Base-by-base conservation (phyloP, 1,284 basidiomycete genomes). In the Crepidotus sp. region DNA sequence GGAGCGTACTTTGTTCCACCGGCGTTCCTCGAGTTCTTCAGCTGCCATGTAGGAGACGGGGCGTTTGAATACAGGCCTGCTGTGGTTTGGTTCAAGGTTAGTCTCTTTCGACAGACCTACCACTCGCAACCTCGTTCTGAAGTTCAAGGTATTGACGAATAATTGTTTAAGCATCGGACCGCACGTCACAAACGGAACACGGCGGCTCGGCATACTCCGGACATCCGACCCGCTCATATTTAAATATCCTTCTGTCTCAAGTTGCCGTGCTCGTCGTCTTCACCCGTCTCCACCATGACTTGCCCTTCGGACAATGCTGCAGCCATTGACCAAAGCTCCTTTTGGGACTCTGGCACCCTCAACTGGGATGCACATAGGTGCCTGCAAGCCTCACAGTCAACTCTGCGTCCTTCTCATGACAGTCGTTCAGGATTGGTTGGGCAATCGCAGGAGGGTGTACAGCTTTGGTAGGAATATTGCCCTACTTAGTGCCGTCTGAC, bases 331-430 rank as follows among this genome's bases (percentile, higher is more conserved):
- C 79, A 85, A 54, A 66, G 66, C 32, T 62, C 59, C 2, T 85
- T 85, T 59, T 85, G 80, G 82, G 59, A 60, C 48, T 52, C 62
- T 0, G 63, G 66, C 27, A 66, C 68, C 6, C 27, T 71, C n/a
- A 59, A 78, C 51, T 82, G 77, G 79, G 74, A 78, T 50, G 57
- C 65, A 6, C 83, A 85, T 60, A 65, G 74, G 52, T 74, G 83
- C 10, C 43, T n/a, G n/a, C n/a, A n/a, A n/a, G n/a, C 25, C 8
- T 47, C 5, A 8, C 14, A 10, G 3, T n/a, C 9, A 6, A 8
- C 14, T 15, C 30, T 14, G 7, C 14, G 14, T 15, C 3, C 30
- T 15, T 31, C 30, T 31, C 4, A 31, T 15, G 8, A 15, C 30
- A 15, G 6, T 7, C 11, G 6, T 31, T 15, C 60, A 65, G 74